Evolutionary conservation across 116 monocot species (phyloP).

Genomic region (Trichopus zeylanicus): DNA sequence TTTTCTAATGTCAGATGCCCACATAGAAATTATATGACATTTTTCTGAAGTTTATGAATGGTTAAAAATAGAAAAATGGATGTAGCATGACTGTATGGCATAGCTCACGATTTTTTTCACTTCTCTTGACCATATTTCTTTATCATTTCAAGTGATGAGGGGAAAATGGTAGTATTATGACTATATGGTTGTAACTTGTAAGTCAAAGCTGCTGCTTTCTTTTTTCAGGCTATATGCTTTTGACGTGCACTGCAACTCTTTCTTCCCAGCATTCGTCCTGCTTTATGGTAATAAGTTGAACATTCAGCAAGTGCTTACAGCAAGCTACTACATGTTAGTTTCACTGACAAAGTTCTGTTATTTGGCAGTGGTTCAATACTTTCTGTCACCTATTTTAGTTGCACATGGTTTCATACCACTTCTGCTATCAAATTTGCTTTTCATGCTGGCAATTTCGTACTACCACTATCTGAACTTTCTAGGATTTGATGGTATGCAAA

Average conservation of each 20-base stretch:
- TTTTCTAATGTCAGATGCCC: too few relatives aligned
- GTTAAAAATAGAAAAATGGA: too few relatives aligned
- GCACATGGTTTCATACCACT: slow-evolving; percentile 86
- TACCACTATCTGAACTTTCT: slow-evolving; percentile 96
- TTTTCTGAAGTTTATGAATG: too few relatives aligned
- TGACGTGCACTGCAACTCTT: slow-evolving; percentile 98
- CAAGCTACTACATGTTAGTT: not conserved
- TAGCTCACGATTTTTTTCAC: too few relatives aligned
- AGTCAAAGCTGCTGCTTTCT: not conserved
- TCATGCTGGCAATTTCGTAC: slow-evolving; percentile 79
- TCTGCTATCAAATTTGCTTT: slow-evolving; percentile 84
- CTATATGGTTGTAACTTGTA: not conserved
- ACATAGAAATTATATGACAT: too few relatives aligned
- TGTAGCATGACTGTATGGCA: too few relatives aligned
- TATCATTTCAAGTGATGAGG: not conserved
- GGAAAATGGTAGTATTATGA: not conserved
- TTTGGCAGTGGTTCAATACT: slow-evolving; percentile 83
- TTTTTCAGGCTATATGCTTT: slow-evolving; percentile 84
- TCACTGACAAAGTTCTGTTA: slow-evolving; percentile 9
- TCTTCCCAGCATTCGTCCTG: slow-evolving; percentile 83
- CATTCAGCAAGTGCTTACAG: not conserved
- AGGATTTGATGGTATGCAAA: slow-evolving; percentile 79
- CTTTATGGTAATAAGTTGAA: slow-evolving; percentile 64
- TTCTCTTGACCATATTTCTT: too few relatives aligned
- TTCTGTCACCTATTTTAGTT: slow-evolving; percentile 75